These are phyloP conservation scores for Ustilago xerochloae DNA, from an alignment of 1,284 basidiomycete species.

Conservation along the genomic window DNA sequence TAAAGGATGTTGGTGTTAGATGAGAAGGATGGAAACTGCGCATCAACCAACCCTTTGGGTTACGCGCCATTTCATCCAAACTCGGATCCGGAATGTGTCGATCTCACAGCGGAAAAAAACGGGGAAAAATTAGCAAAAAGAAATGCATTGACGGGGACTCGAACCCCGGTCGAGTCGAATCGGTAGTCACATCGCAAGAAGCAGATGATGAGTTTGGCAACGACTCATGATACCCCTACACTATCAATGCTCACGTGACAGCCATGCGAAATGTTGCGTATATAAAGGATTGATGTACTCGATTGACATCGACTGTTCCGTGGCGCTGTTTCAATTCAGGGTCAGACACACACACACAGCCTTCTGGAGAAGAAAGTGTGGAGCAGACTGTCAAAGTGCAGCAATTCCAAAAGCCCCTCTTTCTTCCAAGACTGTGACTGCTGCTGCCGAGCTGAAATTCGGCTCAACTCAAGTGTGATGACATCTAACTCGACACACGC, in stretches of 20 bases:
- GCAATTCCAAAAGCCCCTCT: neutral
- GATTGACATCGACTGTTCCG: neutral
- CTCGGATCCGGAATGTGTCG: conserved; percentile 18
- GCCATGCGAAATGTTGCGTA: neutral
- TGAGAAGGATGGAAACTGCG: neutral
- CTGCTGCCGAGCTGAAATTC: too few relatives aligned
- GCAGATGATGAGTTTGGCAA: conserved; percentile 40
- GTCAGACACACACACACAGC: neutral
- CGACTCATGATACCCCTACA: conserved; percentile 54
- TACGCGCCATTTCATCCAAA: neutral
- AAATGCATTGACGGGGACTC: conserved; percentile 57
- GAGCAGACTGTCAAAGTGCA: neutral
- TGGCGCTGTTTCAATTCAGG: neutral
- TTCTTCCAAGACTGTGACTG: neutral
- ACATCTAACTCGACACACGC: neutral
- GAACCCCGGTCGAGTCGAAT: conserved; percentile 58
- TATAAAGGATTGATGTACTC: too few relatives aligned
- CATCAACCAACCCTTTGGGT: neutral
- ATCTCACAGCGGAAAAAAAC: neutral
- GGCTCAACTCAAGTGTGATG: too few relatives aligned
- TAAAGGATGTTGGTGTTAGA: neutral
- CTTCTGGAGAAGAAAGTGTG: neutral
- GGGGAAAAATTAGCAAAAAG: conserved; percentile 9
- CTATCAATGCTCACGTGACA: conserved; percentile 43
- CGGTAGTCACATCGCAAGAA: conserved; percentile 13